Conservation (phyloP, 208 protist genomes). For the Crithidia sp. region DNA sequence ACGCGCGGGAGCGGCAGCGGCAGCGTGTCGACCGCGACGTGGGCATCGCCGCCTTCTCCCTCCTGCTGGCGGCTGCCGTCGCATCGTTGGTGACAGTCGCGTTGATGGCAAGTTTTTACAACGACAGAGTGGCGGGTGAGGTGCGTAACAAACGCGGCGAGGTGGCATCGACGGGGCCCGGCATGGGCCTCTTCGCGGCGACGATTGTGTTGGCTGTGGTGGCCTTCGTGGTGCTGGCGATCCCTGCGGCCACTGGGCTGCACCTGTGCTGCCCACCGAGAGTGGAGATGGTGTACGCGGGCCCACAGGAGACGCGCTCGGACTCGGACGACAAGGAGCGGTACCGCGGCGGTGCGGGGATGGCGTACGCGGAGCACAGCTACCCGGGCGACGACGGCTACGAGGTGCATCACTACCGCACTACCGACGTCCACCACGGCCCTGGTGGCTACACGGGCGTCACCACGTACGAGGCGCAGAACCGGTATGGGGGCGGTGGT, state of each 20-base stretch:
- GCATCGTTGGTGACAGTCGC: background rate
- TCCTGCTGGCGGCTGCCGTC: background rate
- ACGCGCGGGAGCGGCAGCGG: background rate
- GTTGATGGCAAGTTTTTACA: background rate
- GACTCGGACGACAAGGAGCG: background rate
- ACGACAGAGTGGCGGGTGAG: background rate
- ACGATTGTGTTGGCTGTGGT: background rate
- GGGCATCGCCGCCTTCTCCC: background rate
- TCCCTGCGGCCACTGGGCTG: background rate
- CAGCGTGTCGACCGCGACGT: background rate
- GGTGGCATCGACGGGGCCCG: too few relatives aligned
- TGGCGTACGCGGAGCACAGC: background rate
- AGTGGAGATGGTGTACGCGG: background rate
- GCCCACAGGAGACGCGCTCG: background rate
- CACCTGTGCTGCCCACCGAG: background rate
- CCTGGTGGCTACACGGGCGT: too few relatives aligned
- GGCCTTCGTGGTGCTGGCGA: background rate
- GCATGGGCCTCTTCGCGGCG: background rate
- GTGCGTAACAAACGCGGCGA: background rate
- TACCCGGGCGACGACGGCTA: background rate
- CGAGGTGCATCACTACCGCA: background rate
- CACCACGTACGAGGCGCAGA: too few relatives aligned
- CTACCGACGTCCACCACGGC: background rate
- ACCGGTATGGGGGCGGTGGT: background rate
- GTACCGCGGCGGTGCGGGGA: background rate